phyloP scores from a whole-genome alignment of 1,284 basidiomycete genomes.

The Sphaerobolus stellatus region DNA sequence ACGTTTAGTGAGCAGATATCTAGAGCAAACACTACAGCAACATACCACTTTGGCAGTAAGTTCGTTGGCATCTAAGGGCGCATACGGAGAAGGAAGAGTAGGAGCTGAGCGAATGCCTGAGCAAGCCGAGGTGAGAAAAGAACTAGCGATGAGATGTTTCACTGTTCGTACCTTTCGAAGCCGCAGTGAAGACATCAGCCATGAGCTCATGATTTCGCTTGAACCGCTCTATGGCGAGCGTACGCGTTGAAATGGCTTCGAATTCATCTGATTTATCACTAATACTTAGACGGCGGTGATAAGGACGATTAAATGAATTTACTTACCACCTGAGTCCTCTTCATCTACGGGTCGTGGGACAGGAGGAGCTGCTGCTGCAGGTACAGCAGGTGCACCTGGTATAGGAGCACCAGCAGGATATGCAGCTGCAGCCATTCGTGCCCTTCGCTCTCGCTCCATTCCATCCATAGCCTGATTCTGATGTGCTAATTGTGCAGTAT shows the following conservation, averaged over 20 bases:
- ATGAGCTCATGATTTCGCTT: constrained; percentile 78
- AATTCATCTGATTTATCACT: constrained; percentile 52
- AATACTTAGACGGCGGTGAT: constrained; percentile 1
- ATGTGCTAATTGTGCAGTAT: constrained; percentile 66
- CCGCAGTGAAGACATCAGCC: constrained; percentile 73
- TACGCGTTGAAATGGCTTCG: constrained; percentile 67
- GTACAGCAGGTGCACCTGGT: neutral
- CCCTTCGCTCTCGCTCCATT: constrained; percentile 46
- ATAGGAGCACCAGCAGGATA: neutral
- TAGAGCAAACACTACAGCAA: too few species aligned
- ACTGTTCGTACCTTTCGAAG: constrained; percentile 56
- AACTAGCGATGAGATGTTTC: neutral
- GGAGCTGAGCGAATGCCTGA: constrained; percentile 48
- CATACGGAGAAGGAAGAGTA: constrained; percentile 46
- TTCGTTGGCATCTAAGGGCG: constrained; percentile 58
- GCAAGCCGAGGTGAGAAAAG: neutral
- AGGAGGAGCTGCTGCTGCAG: neutral
- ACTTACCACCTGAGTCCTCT: constrained; percentile 66
- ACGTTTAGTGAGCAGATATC: too few species aligned
- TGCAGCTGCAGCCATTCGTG: constrained; percentile 25
- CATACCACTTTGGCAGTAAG: constrained; percentile 60
- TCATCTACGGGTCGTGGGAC: constrained; percentile 48
- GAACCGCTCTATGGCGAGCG: constrained; percentile 69
- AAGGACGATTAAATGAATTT: constrained; percentile 6
- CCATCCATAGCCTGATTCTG: constrained; percentile 70